phyloP scores from a whole-genome alignment of 495 filamentous ascomycete genomes.

The Talaromyces adpressus region DNA sequence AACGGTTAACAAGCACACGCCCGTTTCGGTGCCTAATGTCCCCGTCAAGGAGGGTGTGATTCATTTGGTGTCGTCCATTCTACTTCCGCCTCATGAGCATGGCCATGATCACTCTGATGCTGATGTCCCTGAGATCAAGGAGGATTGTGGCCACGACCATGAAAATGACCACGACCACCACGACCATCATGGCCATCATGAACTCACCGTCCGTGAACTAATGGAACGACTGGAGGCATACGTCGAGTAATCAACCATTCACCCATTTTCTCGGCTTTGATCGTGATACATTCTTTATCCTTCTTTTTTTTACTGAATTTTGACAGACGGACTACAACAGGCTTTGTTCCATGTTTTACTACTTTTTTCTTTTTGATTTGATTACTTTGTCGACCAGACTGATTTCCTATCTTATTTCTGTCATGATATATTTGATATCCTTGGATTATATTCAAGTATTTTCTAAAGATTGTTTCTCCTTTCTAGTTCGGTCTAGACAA shows the following conservation, averaged over 20 bases:
- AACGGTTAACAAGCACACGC: slow-evolving; percentile 14
- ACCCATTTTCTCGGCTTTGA: background rate
- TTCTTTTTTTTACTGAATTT: background rate
- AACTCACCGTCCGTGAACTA: background rate
- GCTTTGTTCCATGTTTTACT: background rate
- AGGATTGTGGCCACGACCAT: background rate
- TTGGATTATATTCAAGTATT: background rate
- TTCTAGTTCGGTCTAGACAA: background rate
- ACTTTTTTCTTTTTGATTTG: background rate
- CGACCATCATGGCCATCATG: background rate
- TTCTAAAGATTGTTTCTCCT: background rate
- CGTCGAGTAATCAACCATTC: background rate
- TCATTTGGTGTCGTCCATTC: slow-evolving; percentile 3
- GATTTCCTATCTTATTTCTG: background rate
- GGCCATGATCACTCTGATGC: background rate
- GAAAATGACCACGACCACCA: background rate
- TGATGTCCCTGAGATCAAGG: background rate
- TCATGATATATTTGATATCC: background rate
- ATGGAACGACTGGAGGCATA: slow-evolving; percentile 4
- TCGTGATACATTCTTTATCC: background rate
- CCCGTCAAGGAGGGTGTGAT: slow-evolving; percentile 9
- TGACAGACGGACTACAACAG: background rate
- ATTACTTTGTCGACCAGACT: background rate
- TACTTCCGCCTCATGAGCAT: slow-evolving; percentile 8
- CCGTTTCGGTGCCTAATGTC: slow-evolving; percentile 23